phyloP scores from a whole-genome alignment of 2,329 filamentous ascomycete genomes.

The Botrytis paeoniae region DNA sequence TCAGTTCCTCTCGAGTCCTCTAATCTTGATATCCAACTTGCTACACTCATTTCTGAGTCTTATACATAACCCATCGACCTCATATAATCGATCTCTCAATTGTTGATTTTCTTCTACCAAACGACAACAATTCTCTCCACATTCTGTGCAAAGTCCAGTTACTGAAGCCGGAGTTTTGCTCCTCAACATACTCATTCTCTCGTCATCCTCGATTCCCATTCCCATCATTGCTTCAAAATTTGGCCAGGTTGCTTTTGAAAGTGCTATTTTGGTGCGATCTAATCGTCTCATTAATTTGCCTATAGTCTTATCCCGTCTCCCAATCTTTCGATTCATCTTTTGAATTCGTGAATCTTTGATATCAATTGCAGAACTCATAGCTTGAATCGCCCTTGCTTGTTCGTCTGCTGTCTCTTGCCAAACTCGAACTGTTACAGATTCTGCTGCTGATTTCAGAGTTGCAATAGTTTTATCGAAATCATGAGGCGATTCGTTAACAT shows the following conservation, averaged over 20 bases:
- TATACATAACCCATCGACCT: constrained; percentile 1
- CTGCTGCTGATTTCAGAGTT: neutral
- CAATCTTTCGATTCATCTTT: neutral
- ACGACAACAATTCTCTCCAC: neutral
- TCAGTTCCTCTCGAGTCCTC: neutral
- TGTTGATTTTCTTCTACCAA: neutral
- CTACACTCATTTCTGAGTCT: constrained; percentile 1
- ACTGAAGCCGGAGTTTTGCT: neutral
- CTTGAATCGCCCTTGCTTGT: neutral
- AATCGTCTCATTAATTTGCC: neutral
- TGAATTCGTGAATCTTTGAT: neutral
- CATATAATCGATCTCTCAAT: neutral
- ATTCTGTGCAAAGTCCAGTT: neutral
- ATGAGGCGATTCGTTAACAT: neutral
- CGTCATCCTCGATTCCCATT: neutral
- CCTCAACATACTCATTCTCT: neutral
- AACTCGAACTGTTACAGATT: neutral
- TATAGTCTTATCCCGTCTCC: neutral
- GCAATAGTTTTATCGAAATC: neutral
- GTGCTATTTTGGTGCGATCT: neutral
- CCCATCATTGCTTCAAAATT: neutral
- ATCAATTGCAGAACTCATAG: neutral
- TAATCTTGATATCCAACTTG: neutral
- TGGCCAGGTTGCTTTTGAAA: neutral
- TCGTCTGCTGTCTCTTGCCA: neutral